Percentiles rank a stretch among this genome's conserved stretches.
phyloP scores from a whole-genome alignment of 2,329 filamentous ascomycete species.

The Cercospora brassicicola region DNA sequence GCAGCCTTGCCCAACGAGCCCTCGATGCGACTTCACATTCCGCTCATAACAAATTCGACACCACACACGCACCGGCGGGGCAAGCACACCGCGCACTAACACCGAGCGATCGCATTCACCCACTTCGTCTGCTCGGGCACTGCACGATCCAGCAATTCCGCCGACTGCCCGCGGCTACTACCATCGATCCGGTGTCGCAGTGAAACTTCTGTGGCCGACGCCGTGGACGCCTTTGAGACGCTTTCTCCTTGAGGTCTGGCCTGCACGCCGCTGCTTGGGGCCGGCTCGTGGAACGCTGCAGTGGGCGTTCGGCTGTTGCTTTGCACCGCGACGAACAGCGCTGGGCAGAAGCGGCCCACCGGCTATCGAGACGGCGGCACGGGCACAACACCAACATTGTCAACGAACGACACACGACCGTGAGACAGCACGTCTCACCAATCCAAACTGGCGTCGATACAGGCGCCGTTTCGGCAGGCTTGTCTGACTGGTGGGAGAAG shows the following conservation, averaged over 20 bases:
- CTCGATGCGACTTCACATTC: conserved; percentile 7
- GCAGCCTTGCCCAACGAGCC: background rate
- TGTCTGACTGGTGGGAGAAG: conserved; percentile 28
- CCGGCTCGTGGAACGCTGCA: background rate
- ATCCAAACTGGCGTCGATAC: conserved; percentile 39
- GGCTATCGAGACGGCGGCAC: background rate
- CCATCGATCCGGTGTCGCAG: conserved; percentile 5
- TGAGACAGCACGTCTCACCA: conserved; percentile 30
- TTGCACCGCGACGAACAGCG: background rate
- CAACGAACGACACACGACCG: conserved; percentile 14
- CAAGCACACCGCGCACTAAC: background rate
- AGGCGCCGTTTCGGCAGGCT: conserved; percentile 35
- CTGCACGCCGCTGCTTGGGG: background rate
- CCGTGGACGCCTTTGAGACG: background rate
- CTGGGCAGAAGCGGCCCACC: background rate
- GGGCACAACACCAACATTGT: background rate
- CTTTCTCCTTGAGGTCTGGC: background rate
- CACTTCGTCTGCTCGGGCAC: background rate
- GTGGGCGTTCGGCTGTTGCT: background rate
- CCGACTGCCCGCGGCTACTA: background rate
- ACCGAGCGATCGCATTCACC: background rate
- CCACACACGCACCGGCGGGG: background rate
- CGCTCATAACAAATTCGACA: background rate
- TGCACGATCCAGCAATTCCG: background rate
- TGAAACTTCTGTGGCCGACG: background rate